A percentile compares a stretch with the other conserved stretches of the same genome.
phyloP scores from a whole-genome alignment of 129 eudicot genomes.

The Erigeron canadensis region DNA sequence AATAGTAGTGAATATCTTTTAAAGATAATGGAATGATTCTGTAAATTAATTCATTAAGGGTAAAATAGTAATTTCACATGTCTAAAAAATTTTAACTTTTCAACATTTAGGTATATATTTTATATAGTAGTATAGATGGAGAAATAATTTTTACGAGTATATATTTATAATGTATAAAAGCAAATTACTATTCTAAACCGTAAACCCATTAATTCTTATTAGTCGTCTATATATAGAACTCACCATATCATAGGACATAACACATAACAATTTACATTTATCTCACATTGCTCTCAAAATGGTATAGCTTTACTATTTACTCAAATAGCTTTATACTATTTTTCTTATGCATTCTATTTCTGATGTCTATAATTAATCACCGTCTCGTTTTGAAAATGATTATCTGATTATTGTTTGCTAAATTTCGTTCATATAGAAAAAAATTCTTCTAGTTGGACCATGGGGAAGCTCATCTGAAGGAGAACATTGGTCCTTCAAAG shows the following conservation, averaged over 20 bases:
- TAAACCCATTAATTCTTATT: neutral
- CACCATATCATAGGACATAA: slow-evolving; percentile 10
- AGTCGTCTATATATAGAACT: slow-evolving; percentile 21
- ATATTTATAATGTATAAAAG: too few relatives aligned
- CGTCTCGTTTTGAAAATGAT: neutral
- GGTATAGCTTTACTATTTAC: slow-evolving; percentile 1
- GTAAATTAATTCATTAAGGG: too few relatives aligned
- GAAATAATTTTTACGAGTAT: too few relatives aligned
- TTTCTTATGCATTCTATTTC: neutral
- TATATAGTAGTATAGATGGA: too few relatives aligned
- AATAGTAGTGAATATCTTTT: too few relatives aligned
- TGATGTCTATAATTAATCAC: neutral
- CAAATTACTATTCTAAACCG: too few relatives aligned
- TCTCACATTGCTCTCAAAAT: slow-evolving; percentile 22
- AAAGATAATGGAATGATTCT: too few relatives aligned
- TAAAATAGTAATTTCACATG: too few relatives aligned
- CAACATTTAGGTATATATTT: too few relatives aligned
- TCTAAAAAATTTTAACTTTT: too few relatives aligned
- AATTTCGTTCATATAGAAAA: slow-evolving; percentile 12
- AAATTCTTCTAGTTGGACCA: slow-evolving; percentile 30
- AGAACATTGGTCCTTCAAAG: slow-evolving; percentile 38
- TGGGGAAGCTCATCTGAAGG: slow-evolving; percentile 33
- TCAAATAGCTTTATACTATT: neutral
- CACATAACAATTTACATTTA: neutral
- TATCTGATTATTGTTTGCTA: neutral